Conservation (phyloP, 2,329 filamentous ascomycete species). For the Calonectria fujianensis region DNA sequence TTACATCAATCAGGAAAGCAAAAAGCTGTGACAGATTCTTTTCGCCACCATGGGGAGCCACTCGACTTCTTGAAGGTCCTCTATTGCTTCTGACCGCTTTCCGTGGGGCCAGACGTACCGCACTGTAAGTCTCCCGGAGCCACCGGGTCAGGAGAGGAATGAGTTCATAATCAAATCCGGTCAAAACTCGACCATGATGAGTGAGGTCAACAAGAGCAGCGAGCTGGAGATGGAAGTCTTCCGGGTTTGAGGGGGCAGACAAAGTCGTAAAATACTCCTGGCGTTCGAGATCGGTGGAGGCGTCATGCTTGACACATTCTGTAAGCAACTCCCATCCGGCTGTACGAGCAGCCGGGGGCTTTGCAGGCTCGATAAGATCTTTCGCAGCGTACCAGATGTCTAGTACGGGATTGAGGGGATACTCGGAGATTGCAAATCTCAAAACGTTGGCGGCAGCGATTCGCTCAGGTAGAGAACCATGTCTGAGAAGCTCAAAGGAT, state of each 20-base stretch:
- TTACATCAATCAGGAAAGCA: constrained; percentile 78
- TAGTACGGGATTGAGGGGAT: constrained; percentile 74
- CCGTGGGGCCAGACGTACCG: constrained; percentile 71
- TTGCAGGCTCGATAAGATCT: constrained; percentile 76
- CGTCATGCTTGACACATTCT: constrained; percentile 78
- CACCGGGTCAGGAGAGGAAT: constrained; percentile 77
- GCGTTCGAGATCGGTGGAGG: constrained; percentile 80
- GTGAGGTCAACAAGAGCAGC: constrained; percentile 77
- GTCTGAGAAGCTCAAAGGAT: constrained; percentile 72
- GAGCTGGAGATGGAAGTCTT: constrained; percentile 81
- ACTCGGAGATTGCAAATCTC: constrained; percentile 74
- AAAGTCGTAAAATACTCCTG: constrained; percentile 80
- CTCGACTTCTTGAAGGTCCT: constrained; percentile 60
- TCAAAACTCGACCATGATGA: constrained; percentile 75
- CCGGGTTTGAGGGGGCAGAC: constrained; percentile 71
- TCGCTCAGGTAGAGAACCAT: constrained; percentile 71
- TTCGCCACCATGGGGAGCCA: constrained; percentile 71
- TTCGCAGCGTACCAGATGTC: constrained; percentile 81
- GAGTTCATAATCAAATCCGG: constrained; percentile 81
- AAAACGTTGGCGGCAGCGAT: constrained; percentile 75
- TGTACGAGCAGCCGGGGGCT: constrained; percentile 71
- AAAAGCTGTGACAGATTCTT: constrained; percentile 79
- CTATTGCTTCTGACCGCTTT: constrained; percentile 63
- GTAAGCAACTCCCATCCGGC: constrained; percentile 80
- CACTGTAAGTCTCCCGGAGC: constrained; percentile 74